phyloP scores from a whole-genome alignment of 2,329 filamentous ascomycete species.

The Lachnellula willkommii region DNA sequence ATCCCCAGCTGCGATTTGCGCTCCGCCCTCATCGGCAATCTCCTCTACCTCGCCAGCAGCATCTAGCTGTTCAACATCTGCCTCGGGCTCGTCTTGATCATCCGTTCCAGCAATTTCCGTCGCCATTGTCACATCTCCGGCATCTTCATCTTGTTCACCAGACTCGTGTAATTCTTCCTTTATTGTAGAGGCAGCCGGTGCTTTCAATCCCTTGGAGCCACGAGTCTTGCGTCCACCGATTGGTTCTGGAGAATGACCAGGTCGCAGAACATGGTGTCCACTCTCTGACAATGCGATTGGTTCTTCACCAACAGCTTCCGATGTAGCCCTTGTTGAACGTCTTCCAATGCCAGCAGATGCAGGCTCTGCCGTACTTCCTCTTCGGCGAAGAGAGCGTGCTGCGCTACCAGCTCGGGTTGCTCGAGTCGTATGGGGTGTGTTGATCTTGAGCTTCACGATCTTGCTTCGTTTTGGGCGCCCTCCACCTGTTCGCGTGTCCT shows the following conservation, averaged over 20 bases:
- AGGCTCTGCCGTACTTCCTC: slow-evolving; percentile 23
- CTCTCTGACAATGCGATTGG: slow-evolving; percentile 56
- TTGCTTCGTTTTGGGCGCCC: slow-evolving; percentile 5
- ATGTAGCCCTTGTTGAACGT: slow-evolving; percentile 28
- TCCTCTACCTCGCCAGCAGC: slow-evolving; percentile 19
- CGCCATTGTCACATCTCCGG: slow-evolving; percentile 9
- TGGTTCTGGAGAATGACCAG: slow-evolving; percentile 51
- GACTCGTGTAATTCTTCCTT: slow-evolving; percentile 32
- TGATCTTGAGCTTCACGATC: slow-evolving; percentile 29
- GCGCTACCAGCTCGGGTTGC: slow-evolving; percentile 28
- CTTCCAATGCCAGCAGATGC: slow-evolving; percentile 23
- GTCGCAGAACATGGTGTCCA: slow-evolving; percentile 50
- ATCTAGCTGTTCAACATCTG: slow-evolving; percentile 7
- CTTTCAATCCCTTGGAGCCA: slow-evolving; percentile 30
- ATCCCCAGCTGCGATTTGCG: slow-evolving; percentile 7
- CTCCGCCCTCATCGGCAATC: slow-evolving; percentile 28
- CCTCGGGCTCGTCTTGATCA: slow-evolving; percentile 23
- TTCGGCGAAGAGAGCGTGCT: slow-evolving; percentile 8
- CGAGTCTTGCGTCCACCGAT: slow-evolving; percentile 31
- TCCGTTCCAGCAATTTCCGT: slow-evolving; percentile 27
- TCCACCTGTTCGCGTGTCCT: not conserved
- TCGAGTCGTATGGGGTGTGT: slow-evolving; percentile 20
- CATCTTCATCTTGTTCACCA: slow-evolving; percentile 19
- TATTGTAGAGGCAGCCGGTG: slow-evolving; percentile 27
- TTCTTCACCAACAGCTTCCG: slow-evolving; percentile 49